phyloP scores from a whole-genome alignment of 768 basidiomycete genomes.

The Thelephora aurantiotincta region DNA sequence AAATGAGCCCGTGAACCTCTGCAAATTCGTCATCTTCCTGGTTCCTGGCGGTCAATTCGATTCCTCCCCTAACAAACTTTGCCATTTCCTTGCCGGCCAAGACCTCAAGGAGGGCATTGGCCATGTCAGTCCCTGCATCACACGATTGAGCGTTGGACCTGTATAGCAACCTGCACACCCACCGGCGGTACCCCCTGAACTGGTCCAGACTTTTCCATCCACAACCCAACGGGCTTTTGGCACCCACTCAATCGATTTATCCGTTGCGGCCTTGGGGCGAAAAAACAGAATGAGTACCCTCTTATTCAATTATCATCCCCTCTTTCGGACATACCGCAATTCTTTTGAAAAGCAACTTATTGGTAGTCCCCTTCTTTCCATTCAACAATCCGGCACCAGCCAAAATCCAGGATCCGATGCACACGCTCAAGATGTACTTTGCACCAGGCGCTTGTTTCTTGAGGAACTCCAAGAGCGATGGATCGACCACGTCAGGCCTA shows the following conservation, averaged over 20 bases:
- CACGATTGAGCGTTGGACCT: background rate
- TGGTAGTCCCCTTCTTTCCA: conserved; percentile 23
- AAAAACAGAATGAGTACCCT: background rate
- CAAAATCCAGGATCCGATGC: conserved; percentile 20
- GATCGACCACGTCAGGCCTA: background rate
- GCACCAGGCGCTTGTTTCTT: conserved; percentile 4
- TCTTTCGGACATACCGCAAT: conserved; percentile 17
- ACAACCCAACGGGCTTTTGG: conserved; percentile 24
- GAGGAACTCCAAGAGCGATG: conserved; percentile 1
- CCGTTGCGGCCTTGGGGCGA: conserved; percentile 12
- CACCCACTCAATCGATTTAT: conserved; percentile 18
- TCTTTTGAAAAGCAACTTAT: conserved; percentile 18
- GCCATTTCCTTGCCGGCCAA: conserved; percentile 14
- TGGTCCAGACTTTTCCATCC: conserved; percentile 26
- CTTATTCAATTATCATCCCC: background rate
- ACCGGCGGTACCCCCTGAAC: conserved; percentile 23
- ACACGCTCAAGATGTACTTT: conserved; percentile 21
- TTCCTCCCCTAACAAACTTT: conserved; percentile 4
- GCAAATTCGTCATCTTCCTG: conserved; percentile 16
- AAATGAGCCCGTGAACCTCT: conserved; percentile 9
- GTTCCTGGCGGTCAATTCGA: conserved; percentile 8
- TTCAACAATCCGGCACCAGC: conserved; percentile 20
- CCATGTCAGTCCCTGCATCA: conserved; percentile 18
- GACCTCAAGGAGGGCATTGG: conserved; percentile 20
- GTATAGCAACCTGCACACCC: background rate